Evolutionary conservation across 2,329 filamentous ascomycete species (phyloP).

Genomic region (Paraphoma chrysanthemicola): DNA sequence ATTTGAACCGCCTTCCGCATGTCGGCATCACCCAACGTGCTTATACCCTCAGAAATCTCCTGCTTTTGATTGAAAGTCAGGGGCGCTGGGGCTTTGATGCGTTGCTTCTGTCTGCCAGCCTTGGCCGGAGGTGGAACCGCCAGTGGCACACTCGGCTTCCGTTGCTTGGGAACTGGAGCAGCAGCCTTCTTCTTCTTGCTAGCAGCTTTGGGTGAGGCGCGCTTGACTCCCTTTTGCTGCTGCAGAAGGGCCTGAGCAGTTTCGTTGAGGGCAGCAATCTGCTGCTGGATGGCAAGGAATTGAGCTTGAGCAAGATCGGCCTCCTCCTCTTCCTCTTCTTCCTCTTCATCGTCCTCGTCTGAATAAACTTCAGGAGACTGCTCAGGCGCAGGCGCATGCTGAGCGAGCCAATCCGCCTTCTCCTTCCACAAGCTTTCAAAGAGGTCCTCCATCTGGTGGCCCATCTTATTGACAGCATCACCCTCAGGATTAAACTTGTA

Average conservation of each 20-base stretch:
- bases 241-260: conserved; percentile 65
- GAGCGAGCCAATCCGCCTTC: conserved; percentile 82
- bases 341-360: conserved; percentile 73
- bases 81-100: conserved; percentile 66
- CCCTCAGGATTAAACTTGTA: conserved; percentile 87
- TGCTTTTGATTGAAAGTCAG: conserved; percentile 85
- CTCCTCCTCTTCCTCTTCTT: conserved; percentile 67
- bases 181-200: conserved; percentile 54
- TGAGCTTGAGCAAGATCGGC: conserved; percentile 52
- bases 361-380: conserved; percentile 64
- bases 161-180: conserved; percentile 29
- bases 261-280: conserved; percentile 71
- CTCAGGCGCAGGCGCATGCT: conserved; percentile 72
- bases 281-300: conserved; percentile 63
- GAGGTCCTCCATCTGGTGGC: conserved; percentile 74
- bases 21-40: conserved; percentile 77
- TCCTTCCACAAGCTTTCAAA: conserved; percentile 79
- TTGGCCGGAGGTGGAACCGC: conserved; percentile 39
- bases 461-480: conserved; percentile 75
- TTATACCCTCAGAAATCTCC: conserved; percentile 85
- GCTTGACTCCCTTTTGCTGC: conserved; percentile 54
- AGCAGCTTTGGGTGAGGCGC: conserved; percentile 59
- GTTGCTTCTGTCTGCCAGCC: conserved; percentile 53
- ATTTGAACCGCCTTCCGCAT: conserved; percentile 84
- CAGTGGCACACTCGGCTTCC: conserved; percentile 31